A percentile compares a stretch with the other conserved stretches of the same genome.
These are phyloP conservation scores for Anastatica hierochuntica DNA, from an alignment of 345 rosid genomes.

Conservation along the genomic window DNA sequence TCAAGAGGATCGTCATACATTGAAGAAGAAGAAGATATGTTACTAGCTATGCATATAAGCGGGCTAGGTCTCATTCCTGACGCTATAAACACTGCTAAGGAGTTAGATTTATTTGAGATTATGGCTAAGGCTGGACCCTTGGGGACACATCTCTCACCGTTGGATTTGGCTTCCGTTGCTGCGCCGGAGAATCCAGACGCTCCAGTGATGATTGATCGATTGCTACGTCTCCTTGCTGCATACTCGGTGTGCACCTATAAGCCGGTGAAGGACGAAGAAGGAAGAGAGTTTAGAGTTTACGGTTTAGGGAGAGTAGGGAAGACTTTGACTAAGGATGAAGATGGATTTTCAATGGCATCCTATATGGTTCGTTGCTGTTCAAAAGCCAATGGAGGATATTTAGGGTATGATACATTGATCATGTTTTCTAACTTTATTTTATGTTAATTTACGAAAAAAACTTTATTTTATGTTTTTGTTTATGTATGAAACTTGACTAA, in stretches of 20 bases:
- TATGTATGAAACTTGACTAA: too few relatives aligned
- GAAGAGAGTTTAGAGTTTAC: neutral
- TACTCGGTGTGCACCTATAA: slow-evolving; percentile 13
- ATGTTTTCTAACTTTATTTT: too few relatives aligned
- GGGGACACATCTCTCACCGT: slow-evolving; percentile 1
- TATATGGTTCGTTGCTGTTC: neutral
- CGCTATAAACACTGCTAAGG: neutral
- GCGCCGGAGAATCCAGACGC: slow-evolving; percentile 3
- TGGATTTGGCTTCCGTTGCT: slow-evolving; percentile 5
- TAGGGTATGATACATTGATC: neutral
- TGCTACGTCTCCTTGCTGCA: slow-evolving; percentile 10
- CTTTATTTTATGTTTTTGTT: too few relatives aligned
- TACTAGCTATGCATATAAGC: neutral
- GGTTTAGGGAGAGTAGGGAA: slow-evolving; percentile 8
- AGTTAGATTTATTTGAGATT: slow-evolving; percentile 5
- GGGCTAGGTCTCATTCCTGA: neutral
- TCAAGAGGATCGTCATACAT: too few relatives aligned
- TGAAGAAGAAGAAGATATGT: neutral
- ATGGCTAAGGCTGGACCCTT: neutral
- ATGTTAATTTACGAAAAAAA: too few relatives aligned
- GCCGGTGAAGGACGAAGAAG: slow-evolving; percentile 7
- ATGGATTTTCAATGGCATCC: neutral
- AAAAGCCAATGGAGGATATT: neutral
- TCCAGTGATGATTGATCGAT: slow-evolving; percentile 11
- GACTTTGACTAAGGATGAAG: slow-evolving; percentile 3